Evolutionary conservation across 441 rosid species (phyloP).

Genomic region (Croton laevigatus): DNA sequence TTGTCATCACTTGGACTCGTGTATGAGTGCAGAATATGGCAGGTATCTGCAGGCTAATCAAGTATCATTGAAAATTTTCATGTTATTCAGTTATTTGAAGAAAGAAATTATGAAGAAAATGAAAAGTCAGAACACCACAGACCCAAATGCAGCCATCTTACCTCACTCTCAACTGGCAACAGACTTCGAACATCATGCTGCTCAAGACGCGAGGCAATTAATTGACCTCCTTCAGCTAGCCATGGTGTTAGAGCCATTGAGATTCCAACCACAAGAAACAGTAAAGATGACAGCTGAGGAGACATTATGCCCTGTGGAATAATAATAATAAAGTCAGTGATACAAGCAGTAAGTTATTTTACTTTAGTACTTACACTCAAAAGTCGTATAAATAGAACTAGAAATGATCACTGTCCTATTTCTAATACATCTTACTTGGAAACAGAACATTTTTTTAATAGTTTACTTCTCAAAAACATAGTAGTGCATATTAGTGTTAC

Average conservation of each 20-base stretch:
- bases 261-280: constrained; percentile 95
- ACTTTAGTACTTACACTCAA: constrained; percentile 5
- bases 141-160: constrained; percentile 28
- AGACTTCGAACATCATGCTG: constrained; percentile 93
- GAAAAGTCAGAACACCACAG: neutral
- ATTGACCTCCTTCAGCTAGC: constrained; percentile 99
- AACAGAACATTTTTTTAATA: neutral
- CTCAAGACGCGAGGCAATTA: constrained; percentile 95
- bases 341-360: constrained; percentile 9
- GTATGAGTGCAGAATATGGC: neutral
- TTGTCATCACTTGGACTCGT: neutral
- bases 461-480: constrained; percentile 4
- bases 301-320: constrained; percentile 91
- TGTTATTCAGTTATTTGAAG: neutral
- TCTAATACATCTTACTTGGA: neutral
- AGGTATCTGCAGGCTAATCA: neutral
- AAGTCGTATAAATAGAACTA: neutral
- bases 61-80: neutral
- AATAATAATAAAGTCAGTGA: constrained; percentile 19
- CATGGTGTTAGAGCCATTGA: constrained; percentile 99
- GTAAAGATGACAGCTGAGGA: constrained; percentile 81
- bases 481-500: neutral
- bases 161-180: constrained; percentile 97
- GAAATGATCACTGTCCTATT: neutral
- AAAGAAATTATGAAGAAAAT: neutral